Evolutionary conservation across 768 basidiomycete genomes (phyloP).

Genomic region (Hydnomerulius pinastri): DNA sequence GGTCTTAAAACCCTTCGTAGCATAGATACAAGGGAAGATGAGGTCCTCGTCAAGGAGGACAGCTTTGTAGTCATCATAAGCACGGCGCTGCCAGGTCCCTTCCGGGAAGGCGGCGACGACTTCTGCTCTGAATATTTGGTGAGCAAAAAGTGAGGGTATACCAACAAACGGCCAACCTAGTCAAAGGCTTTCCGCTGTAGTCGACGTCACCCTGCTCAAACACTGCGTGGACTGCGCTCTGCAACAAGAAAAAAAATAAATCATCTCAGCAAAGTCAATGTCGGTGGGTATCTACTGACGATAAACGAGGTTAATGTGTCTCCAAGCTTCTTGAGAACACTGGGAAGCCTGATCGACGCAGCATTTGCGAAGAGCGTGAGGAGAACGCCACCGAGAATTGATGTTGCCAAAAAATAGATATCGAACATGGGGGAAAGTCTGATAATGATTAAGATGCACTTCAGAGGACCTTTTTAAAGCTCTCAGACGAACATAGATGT

Average conservation of each 20-base stretch:
- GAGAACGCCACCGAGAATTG: slow-evolving; percentile 17
- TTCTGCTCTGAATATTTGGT: slow-evolving; percentile 14
- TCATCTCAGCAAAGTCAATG: background rate
- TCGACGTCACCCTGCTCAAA: background rate
- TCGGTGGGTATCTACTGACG: slow-evolving; percentile 6
- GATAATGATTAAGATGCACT: background rate
- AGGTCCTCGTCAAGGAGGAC: slow-evolving; percentile 23
- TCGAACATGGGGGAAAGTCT: slow-evolving; percentile 12
- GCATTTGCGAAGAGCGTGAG: slow-evolving; percentile 14
- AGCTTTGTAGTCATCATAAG: slow-evolving; percentile 20
- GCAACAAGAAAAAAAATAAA: background rate
- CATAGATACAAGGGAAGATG: slow-evolving; percentile 23
- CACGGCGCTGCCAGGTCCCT: slow-evolving; percentile 19
- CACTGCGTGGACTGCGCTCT: slow-evolving; percentile 6
- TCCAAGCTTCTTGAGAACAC: slow-evolving; percentile 7
- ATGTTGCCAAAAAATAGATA: slow-evolving; percentile 10
- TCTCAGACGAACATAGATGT: background rate
- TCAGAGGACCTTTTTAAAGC: slow-evolving; percentile 3
- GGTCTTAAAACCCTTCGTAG: slow-evolving; percentile 24
- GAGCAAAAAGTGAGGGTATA: too few species aligned
- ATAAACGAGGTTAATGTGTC: slow-evolving; percentile 1
- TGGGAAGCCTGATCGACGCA: slow-evolving; percentile 9
- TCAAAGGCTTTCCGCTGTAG: slow-evolving; percentile 14
- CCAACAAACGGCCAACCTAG: slow-evolving; percentile 5
- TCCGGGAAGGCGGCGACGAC: slow-evolving; percentile 9